Evolutionary conservation across 2,329 filamentous ascomycete species (phyloP).

Genomic region (Mycosphaerella sp.): DNA sequence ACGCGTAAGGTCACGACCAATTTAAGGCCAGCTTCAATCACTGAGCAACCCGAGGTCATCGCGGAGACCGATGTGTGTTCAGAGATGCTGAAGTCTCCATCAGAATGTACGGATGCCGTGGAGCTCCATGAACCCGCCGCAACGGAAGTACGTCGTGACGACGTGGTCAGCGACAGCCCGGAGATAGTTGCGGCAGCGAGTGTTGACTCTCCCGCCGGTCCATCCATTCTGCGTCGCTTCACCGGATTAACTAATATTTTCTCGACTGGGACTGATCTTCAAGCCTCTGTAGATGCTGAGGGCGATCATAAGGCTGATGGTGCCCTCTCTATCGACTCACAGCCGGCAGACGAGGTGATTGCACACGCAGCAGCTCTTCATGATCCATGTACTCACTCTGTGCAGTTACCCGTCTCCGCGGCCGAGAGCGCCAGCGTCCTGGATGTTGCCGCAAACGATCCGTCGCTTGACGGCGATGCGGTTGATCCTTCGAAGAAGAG

Average conservation of each 20-base stretch:
- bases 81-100: no score
- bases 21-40: background rate
- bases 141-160: background rate
- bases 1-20: conserved; percentile 37
- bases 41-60: background rate
- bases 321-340: background rate
- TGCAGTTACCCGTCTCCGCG: background rate
- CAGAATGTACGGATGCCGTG: no score
- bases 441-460: conserved; percentile 1
- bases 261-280: background rate
- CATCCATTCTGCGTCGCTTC: conserved; percentile 1
- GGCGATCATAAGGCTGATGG: background rate
- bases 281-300: background rate
- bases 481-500: conserved; percentile 3
- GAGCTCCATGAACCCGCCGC: no score
- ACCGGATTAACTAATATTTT: background rate
- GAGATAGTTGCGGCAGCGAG: background rate
- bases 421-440: background rate
- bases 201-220: background rate
- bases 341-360: background rate
- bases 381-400: background rate
- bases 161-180: background rate
- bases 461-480: conserved; percentile 3
- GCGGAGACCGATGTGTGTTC: no score
- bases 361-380: background rate